Base-by-base conservation (phyloP, 2,329 filamentous ascomycete genomes). In the Phyllosticta citriasiana region DNA sequence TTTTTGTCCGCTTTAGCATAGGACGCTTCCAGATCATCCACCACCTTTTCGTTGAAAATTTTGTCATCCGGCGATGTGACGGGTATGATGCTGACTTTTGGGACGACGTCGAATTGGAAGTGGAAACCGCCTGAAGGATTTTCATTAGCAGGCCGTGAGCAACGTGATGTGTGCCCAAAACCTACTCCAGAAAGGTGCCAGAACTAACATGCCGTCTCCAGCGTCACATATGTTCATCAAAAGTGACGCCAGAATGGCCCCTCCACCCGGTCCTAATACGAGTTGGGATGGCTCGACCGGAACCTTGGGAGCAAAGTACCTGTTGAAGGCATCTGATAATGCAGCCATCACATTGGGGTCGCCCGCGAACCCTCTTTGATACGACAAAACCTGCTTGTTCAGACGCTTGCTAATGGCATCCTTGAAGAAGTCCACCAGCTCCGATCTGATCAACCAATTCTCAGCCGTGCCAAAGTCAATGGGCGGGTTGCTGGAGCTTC, bases 11-110 rank as follows among this genome's bases (percentile, higher is more conserved):
- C 5, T 30, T 67, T 64, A 4, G 66, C 24, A 0, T 78, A 65
- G 8, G 75, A 73, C 8, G 63, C 59, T 63, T 79, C 74, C 64
- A 78, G 79, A 16, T 70, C 66, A 4, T 63, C 55, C 1, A 77
- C 68, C 1, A 67, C 66, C 14, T 65, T 66, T 2, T 64, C 65
- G 2, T 65, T 65, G 62, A 80, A 79, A 4, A 71, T 72, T 62
- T 80, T 76, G 1, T 71, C 66, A 1, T 63, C 63, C 4, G 67
- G 63, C 25, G 75, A 77, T 24, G 74, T 65, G 1, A 74, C 72
- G 62, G 74, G 77, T 1, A 30, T 30, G 27, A 30, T 30, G 27
- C 6, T 7, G 27, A 30, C 27, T 30, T 30, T 30, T 30, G 27
- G 27, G 4, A 6, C 27, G 3, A 65, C 57, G 26, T 59, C 27